These are phyloP conservation scores for Coemansia asiatica DNA, from an alignment of 192 early-diverging fungal genomes.

Conservation along the genomic window DNA sequence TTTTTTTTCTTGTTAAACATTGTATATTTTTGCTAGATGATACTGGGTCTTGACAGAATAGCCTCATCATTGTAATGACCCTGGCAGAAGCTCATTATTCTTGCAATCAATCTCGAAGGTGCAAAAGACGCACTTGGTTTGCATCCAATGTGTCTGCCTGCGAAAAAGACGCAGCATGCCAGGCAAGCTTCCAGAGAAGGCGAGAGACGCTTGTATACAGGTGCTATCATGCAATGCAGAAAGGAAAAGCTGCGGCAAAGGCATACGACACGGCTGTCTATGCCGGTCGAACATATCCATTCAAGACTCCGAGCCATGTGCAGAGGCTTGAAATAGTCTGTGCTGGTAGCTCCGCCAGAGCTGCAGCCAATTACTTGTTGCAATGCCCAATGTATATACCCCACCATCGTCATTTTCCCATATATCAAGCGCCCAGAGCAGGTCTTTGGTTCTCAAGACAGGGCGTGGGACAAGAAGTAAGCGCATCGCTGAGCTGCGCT, in stretches of 20 bases:
- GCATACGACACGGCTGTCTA: not conserved
- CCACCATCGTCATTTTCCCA: not conserved
- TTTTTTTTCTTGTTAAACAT: not conserved
- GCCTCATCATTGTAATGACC: not conserved
- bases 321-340: not conserved
- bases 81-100: not conserved
- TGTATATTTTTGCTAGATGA: not conserved
- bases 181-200: not conserved
- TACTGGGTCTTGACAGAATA: not conserved
- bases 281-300: not conserved
- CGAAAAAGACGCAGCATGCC: not conserved
- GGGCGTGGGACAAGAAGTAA: not conserved
- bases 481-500: not conserved
- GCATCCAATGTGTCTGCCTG: not conserved
- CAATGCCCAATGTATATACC: not conserved
- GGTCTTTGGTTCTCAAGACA: not conserved
- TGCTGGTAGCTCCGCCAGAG: not conserved
- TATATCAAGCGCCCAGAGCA: not conserved
- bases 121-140: not conserved
- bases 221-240: slow-evolving; percentile 3
- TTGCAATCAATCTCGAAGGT: not conserved
- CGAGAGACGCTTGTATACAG: not conserved
- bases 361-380: not conserved
- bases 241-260: not conserved
- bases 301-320: not conserved